These are phyloP conservation scores for Lagenaria siceraria DNA, from an alignment of 306 rosid species.

Conservation along the genomic window DNA sequence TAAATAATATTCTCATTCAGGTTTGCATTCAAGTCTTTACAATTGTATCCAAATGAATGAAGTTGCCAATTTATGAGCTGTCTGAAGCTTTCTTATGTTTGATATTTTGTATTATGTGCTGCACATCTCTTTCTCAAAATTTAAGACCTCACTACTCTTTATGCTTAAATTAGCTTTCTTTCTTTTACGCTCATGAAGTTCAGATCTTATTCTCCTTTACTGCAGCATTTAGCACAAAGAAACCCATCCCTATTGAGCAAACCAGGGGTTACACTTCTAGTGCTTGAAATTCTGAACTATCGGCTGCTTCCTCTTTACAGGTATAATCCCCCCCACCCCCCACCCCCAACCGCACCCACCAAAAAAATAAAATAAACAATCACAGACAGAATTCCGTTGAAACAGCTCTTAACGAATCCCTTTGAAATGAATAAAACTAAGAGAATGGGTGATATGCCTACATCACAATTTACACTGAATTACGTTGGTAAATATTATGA, in stretches of 20 bases:
- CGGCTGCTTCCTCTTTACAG: constrained; percentile 95
- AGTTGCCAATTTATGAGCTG: neutral
- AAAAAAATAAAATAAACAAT: neutral
- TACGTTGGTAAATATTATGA: neutral
- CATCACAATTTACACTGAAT: neutral
- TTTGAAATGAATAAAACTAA: too few relatives aligned
- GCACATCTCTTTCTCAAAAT: neutral
- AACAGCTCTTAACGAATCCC: too few relatives aligned
- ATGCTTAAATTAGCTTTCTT: neutral
- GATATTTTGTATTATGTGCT: neutral
- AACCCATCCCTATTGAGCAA: constrained; percentile 76
- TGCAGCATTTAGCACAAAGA: constrained; percentile 77
- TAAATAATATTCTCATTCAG: neutral
- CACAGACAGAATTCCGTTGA: neutral
- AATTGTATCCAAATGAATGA: neutral
- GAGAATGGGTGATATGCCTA: too few relatives aligned
- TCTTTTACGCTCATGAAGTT: neutral
- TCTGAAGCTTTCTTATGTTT: neutral
- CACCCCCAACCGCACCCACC: too few relatives aligned
- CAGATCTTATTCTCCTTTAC: neutral
- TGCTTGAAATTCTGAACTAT: constrained; percentile 95
- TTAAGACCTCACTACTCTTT: neutral
- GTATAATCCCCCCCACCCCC: constrained; percentile 19
- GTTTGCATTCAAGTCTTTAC: neutral
- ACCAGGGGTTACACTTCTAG: constrained; percentile 85